Percentiles rank a stretch among this genome's conserved stretches.
phyloP scores from a whole-genome alignment of 2,329 filamentous ascomycete genomes.

The Verticillium klebahnii region DNA sequence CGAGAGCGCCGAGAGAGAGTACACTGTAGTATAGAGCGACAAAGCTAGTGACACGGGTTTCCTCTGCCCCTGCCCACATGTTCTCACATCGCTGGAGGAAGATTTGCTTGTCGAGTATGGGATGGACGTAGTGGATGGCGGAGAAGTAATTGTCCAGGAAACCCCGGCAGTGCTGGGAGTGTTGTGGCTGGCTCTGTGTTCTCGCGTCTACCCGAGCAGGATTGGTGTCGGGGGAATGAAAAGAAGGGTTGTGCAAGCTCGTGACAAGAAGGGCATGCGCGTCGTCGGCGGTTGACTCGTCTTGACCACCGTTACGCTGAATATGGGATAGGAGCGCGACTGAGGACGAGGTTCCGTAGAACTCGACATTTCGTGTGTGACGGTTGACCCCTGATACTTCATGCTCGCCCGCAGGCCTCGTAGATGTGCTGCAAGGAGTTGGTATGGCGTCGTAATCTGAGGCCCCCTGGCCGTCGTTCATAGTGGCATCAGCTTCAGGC shows the following conservation, averaged over 20 bases:
- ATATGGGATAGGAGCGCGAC: slow-evolving; percentile 38
- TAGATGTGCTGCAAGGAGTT: slow-evolving; percentile 17
- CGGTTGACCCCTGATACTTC: slow-evolving; percentile 38
- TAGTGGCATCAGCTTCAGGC: background rate
- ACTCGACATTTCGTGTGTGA: slow-evolving; percentile 40
- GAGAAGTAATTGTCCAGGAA: slow-evolving; percentile 44
- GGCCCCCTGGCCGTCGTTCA: background rate
- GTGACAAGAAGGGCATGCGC: slow-evolving; percentile 30
- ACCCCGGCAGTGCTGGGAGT: slow-evolving; percentile 36
- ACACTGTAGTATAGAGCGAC: slow-evolving; percentile 41
- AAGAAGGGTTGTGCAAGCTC: slow-evolving; percentile 39
- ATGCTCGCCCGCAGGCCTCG: slow-evolving; percentile 22
- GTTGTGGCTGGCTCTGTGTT: slow-evolving; percentile 13
- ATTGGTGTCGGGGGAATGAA: slow-evolving; percentile 22
- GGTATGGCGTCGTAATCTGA: slow-evolving; percentile 11
- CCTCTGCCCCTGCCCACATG: slow-evolving; percentile 28
- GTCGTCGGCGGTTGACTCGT: slow-evolving; percentile 18
- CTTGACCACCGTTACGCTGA: slow-evolving; percentile 20
- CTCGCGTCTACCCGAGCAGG: background rate
- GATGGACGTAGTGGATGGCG: slow-evolving; percentile 42
- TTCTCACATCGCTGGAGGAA: slow-evolving; percentile 37
- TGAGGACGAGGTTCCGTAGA: slow-evolving; percentile 43
- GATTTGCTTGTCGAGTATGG: slow-evolving; percentile 39
- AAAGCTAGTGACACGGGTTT: slow-evolving; percentile 30
- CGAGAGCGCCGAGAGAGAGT: slow-evolving; percentile 39